Evolutionary conservation across 1,284 basidiomycete genomes (phyloP).

Genomic region (Fomitopsis betulina): DNA sequence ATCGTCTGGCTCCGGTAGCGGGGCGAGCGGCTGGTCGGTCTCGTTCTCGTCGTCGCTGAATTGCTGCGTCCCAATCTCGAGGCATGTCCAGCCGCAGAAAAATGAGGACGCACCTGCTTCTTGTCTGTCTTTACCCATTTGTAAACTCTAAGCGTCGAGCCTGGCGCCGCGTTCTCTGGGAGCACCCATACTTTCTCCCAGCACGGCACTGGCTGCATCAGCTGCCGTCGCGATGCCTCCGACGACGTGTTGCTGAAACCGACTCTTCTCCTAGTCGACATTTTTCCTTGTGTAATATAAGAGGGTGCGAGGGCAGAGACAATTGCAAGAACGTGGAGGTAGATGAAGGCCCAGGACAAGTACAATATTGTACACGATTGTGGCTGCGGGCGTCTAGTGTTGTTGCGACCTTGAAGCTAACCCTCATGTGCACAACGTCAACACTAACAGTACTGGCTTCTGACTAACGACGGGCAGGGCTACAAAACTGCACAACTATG

Average conservation of each 20-base stretch:
- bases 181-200: slow-evolving; percentile 72
- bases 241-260: slow-evolving; percentile 71
- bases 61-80: slow-evolving; percentile 41
- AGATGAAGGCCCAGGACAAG: not conserved
- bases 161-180: slow-evolving; percentile 46
- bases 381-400: not conserved
- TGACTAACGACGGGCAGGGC: no score
- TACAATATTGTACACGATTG: not conserved
- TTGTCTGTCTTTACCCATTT: slow-evolving; percentile 76
- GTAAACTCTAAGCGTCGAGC: slow-evolving; percentile 58
- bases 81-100: not conserved
- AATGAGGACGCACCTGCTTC: slow-evolving; percentile 43
- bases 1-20: slow-evolving; percentile 53
- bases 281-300: slow-evolving; percentile 21
- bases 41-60: slow-evolving; percentile 79
- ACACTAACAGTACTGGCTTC: no score
- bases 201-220: slow-evolving; percentile 76
- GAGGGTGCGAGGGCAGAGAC: no score
- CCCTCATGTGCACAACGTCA: no score
- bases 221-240: slow-evolving; percentile 71
- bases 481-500: not conserved
- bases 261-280: slow-evolving; percentile 70
- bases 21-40: slow-evolving; percentile 69
- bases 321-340: not conserved
- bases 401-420: not conserved